These are phyloP conservation scores for Brassica carinata DNA, from an alignment of 345 rosid species.

Conservation along the genomic window DNA sequence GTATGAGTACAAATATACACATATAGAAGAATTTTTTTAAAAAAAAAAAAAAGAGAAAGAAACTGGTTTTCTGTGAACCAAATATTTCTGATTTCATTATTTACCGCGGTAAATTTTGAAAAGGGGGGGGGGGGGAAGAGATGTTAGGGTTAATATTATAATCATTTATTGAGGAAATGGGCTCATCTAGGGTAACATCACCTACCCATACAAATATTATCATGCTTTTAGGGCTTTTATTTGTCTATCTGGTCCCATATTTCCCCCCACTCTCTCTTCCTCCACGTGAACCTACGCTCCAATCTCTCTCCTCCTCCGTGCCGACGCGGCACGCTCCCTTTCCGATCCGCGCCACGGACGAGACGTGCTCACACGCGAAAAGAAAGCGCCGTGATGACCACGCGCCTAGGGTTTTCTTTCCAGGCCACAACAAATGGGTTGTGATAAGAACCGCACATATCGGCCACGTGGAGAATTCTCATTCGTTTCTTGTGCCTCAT, in stretches of 20 bases:
- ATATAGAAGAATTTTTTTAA: background rate
- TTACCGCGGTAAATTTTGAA: constrained; percentile 25
- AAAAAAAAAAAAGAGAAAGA: background rate
- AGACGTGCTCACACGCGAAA: constrained; percentile 33
- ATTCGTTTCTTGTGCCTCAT: constrained; percentile 37
- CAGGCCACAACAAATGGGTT: constrained; percentile 45
- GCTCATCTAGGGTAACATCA: constrained; percentile 45
- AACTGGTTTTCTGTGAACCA: constrained; percentile 14
- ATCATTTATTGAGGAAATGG: constrained; percentile 35
- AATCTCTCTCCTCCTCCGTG: constrained; percentile 23
- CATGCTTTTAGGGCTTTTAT: constrained; percentile 45
- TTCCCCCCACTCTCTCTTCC: constrained; percentile 5
- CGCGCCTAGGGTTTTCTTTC: constrained; percentile 60
- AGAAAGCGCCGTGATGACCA: background rate
- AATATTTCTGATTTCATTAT: background rate
- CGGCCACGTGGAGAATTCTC: constrained; percentile 40
- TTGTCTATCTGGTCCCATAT: constrained; percentile 16
- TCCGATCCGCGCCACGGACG: constrained; percentile 24
- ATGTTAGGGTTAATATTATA: constrained; percentile 35
- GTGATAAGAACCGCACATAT: constrained; percentile 70
- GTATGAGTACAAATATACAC: background rate
- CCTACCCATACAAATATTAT: constrained; percentile 45
- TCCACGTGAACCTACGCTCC: constrained; percentile 31
- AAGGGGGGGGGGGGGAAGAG: background rate
- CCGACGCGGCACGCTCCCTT: constrained; percentile 38